Conservation (phyloP, 495 filamentous ascomycete species). For the Lophiotrema nucula region DNA sequence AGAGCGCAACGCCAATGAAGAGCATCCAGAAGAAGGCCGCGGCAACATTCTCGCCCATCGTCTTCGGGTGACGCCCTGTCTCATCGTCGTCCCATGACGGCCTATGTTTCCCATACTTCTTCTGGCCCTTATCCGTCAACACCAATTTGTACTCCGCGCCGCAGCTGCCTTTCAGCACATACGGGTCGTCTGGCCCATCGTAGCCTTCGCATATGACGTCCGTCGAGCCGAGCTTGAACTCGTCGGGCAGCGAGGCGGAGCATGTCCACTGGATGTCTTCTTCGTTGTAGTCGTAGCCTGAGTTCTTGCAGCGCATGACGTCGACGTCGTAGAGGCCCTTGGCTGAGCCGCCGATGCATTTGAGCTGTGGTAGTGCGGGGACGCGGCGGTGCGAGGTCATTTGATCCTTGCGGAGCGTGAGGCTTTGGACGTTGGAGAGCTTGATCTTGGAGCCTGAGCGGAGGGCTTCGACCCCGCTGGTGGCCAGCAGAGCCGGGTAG, state of each 20-base stretch:
- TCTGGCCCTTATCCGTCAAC: constrained; percentile 77
- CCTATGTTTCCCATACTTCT: constrained; percentile 51
- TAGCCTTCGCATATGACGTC: constrained; percentile 96
- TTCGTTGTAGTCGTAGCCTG: constrained; percentile 53
- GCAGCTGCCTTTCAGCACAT: constrained; percentile 85
- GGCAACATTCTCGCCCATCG: constrained; percentile 20
- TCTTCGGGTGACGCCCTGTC: background rate
- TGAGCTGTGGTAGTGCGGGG: constrained; percentile 75
- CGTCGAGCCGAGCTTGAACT: constrained; percentile 85
- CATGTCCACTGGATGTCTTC: constrained; percentile 81
- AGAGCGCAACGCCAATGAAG: constrained; percentile 47
- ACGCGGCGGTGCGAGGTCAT: constrained; percentile 75
- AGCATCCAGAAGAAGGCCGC: constrained; percentile 39
- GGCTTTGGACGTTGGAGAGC: constrained; percentile 70
- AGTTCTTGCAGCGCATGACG: constrained; percentile 84
- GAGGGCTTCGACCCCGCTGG: constrained; percentile 35
- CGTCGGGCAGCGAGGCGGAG: constrained; percentile 69
- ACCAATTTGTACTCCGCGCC: constrained; percentile 87
- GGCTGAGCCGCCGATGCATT: constrained; percentile 68
- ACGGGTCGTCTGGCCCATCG: constrained; percentile 67
- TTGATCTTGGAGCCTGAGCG: constrained; percentile 63
- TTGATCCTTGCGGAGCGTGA: constrained; percentile 67
- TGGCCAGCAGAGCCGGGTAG: constrained; percentile 37
- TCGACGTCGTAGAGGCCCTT: constrained; percentile 67
- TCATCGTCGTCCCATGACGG: constrained; percentile 24